Evolutionary conservation across 2,329 filamentous ascomycete species (phyloP).

Genomic region (Tolypocladium pustulatum): DNA sequence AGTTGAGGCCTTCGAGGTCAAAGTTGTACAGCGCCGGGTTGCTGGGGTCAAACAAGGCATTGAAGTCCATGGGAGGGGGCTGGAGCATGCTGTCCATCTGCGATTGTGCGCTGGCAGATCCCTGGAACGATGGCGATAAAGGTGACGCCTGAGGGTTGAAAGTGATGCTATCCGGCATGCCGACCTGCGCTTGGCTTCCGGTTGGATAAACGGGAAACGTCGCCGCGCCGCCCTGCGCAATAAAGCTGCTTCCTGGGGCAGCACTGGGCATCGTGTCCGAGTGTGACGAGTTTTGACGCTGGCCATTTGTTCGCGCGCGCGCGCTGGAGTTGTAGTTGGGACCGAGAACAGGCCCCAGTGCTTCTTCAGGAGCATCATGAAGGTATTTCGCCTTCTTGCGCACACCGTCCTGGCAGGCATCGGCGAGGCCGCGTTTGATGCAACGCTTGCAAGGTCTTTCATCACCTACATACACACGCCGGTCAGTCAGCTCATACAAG

Average conservation of each 20-base stretch:
- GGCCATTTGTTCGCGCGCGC: slow-evolving; percentile 33
- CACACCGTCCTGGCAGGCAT: slow-evolving; percentile 89
- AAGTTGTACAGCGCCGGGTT: slow-evolving; percentile 94
- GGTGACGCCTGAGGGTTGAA: slow-evolving; percentile 64
- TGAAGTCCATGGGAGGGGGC: slow-evolving; percentile 40
- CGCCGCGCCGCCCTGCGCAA: slow-evolving; percentile 32
- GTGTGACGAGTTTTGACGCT: slow-evolving; percentile 36
- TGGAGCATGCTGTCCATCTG: slow-evolving; percentile 38
- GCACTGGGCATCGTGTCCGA: slow-evolving; percentile 31
- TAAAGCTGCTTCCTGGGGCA: slow-evolving; percentile 33
- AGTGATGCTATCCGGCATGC: slow-evolving; percentile 35
- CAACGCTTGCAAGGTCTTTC: slow-evolving; percentile 90
- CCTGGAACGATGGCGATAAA: slow-evolving; percentile 62
- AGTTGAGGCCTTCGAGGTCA: slow-evolving; percentile 77
- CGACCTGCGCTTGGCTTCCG: slow-evolving; percentile 32
- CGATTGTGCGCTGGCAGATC: slow-evolving; percentile 36
- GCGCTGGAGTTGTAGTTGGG: slow-evolving; percentile 55
- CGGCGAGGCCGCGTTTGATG: slow-evolving; percentile 84
- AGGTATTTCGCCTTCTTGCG: slow-evolving; percentile 99
- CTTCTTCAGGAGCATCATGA: slow-evolving; percentile 86
- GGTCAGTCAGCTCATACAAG: slow-evolving; percentile 13
- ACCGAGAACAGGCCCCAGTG: slow-evolving; percentile 74
- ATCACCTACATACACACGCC: slow-evolving; percentile 59
- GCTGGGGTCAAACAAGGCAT: slow-evolving; percentile 73
- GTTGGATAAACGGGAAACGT: slow-evolving; percentile 41